phyloP scores from a whole-genome alignment of 1,284 basidiomycete genomes.

The Earliella scabrosa region DNA sequence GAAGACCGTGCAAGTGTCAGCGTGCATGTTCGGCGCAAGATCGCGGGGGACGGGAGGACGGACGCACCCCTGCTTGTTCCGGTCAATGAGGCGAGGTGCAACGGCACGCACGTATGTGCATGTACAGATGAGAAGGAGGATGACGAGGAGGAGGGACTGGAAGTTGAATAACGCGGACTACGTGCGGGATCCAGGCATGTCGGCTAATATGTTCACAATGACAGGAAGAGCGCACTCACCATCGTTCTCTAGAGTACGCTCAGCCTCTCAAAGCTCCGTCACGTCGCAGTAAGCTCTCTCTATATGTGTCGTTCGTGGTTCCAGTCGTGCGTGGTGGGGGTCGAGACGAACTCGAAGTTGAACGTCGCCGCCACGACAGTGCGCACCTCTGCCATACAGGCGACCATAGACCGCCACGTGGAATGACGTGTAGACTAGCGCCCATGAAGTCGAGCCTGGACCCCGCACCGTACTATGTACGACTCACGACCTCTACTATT shows the following conservation, averaged over 20 bases:
- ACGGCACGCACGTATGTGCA: slow-evolving; percentile 95
- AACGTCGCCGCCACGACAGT: not conserved
- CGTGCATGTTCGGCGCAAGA: not conserved
- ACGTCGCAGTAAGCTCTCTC: not conserved
- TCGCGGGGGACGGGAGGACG: not conserved
- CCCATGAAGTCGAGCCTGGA: not conserved
- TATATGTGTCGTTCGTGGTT: not conserved
- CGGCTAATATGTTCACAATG: not conserved
- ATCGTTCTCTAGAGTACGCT: not conserved
- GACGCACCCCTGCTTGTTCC: slow-evolving; percentile 92
- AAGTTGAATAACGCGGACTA: slow-evolving; percentile 99
- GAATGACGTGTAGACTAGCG: not conserved
- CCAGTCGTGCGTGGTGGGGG: not conserved
- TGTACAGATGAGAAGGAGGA: slow-evolving; percentile 94
- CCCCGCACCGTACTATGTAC: not conserved
- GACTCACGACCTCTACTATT: not conserved
- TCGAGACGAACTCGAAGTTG: not conserved
- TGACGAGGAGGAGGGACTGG: slow-evolving; percentile 91
- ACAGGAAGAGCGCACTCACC: not conserved
- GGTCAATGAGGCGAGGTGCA: slow-evolving; percentile 88
- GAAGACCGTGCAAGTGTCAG: not conserved
- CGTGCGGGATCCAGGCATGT: not conserved
- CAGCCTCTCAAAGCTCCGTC: not conserved
- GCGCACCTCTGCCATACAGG: not conserved
- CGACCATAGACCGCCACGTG: not conserved